Percentiles rank a stretch among this genome's conserved stretches.
Evolutionary conservation across 2,329 filamentous ascomycete species (phyloP).

Genomic region (Claviceps paspali): DNA sequence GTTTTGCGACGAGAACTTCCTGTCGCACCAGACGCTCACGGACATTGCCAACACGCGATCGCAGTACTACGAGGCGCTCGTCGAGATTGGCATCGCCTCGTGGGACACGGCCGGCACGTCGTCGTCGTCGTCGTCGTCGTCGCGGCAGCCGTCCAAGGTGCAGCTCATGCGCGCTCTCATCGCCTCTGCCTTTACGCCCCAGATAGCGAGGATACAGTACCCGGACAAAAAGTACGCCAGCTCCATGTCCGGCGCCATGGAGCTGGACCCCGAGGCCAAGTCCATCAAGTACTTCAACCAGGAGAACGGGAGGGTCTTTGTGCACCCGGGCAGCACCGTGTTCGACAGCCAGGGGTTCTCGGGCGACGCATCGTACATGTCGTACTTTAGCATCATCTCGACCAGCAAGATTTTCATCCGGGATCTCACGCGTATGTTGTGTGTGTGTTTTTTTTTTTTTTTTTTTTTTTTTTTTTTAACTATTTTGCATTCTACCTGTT

Average conservation of each 20-base stretch:
- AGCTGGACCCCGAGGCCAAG: conserved; percentile 79
- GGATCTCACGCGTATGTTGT: conserved; percentile 68
- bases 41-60: conserved; percentile 78
- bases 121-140: conserved; percentile 15
- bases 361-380: conserved; percentile 60
- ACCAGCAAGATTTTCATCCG: conserved; percentile 86
- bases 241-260: conserved; percentile 76
- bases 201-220: conserved; percentile 82
- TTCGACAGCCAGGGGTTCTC: conserved; percentile 73
- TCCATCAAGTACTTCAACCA: conserved; percentile 88
- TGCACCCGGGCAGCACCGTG: conserved; percentile 77
- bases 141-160: conserved; percentile 16
- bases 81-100: conserved; percentile 67
- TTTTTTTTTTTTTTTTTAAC: no score
- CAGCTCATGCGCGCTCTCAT: conserved; percentile 53
- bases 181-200: conserved; percentile 63
- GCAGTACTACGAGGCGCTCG: conserved; percentile 74
- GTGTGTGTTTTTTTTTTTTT: not conserved
- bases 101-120: no score
- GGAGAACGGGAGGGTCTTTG: conserved; percentile 75
- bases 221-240: conserved; percentile 91
- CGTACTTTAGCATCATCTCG: conserved; percentile 83
- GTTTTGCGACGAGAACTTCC: conserved; percentile 77
- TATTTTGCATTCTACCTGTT: no score
- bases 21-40: conserved; percentile 67